Percentiles rank a stretch among this genome's conserved stretches.
These are phyloP conservation scores for Phanerochaete carnosa DNA, from an alignment of 768 basidiomycete species.

Conservation along the genomic window DNA sequence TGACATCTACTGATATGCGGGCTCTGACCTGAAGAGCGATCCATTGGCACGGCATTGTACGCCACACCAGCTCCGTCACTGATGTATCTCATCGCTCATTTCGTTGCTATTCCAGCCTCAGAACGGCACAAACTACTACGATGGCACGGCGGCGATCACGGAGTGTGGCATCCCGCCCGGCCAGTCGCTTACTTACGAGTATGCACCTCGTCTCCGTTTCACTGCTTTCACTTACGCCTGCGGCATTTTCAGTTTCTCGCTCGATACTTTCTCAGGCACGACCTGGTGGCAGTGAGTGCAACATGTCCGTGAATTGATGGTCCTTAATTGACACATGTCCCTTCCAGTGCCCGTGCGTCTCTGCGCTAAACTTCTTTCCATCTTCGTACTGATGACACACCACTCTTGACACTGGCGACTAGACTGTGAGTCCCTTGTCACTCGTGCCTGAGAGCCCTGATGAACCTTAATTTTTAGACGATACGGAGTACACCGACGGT, in stretches of 20 bases:
- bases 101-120: too few relatives aligned
- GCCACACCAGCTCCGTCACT: too few relatives aligned
- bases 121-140: too few relatives aligned
- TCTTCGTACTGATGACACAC: not conserved
- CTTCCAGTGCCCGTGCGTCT: not conserved
- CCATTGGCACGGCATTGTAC: too few relatives aligned
- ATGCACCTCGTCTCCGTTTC: constrained; percentile 9
- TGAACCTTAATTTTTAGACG: constrained; percentile 9
- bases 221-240: constrained; percentile 21
- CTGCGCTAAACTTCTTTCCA: not conserved
- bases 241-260: constrained; percentile 29
- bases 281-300: constrained; percentile 49
- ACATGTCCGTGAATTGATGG: not conserved
- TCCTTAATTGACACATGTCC: not conserved
- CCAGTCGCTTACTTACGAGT: not conserved
- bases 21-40: too few relatives aligned
- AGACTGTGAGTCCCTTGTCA: not conserved
- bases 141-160: constrained; percentile 20
- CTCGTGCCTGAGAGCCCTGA: not conserved
- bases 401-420: not conserved
- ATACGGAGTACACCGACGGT: constrained; percentile 44
- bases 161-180: constrained; percentile 29
- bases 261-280: constrained; percentile 42
- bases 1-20: too few relatives aligned
- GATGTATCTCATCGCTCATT: too few relatives aligned